These are phyloP conservation scores for Plectosphaerella cucumerina DNA, from an alignment of 2,329 filamentous ascomycete species.

Conservation along the genomic window DNA sequence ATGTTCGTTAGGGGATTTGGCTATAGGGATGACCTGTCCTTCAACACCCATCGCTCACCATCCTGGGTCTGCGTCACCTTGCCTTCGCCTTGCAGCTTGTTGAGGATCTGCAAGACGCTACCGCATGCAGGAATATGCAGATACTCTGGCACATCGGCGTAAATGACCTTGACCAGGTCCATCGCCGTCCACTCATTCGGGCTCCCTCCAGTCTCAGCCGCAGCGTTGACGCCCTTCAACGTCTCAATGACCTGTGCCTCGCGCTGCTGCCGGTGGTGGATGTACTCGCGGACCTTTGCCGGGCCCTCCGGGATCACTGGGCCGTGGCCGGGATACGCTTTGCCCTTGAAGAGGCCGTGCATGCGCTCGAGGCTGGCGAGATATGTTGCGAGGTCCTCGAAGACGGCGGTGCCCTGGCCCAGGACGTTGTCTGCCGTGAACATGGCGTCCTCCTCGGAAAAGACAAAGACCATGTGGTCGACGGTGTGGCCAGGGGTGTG, in stretches of 20 bases:
- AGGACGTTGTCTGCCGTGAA: slow-evolving; percentile 89
- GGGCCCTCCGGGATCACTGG: slow-evolving; percentile 69
- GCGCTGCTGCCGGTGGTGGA: slow-evolving; percentile 72
- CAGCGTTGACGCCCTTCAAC: slow-evolving; percentile 38
- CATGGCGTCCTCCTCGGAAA: slow-evolving; percentile 76
- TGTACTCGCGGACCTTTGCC: slow-evolving; percentile 74
- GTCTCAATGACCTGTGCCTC: slow-evolving; percentile 73
- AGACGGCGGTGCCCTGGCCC: slow-evolving; percentile 81
- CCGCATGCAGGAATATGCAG: slow-evolving; percentile 72
- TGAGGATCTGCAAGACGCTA: slow-evolving; percentile 73
- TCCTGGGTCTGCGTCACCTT: slow-evolving; percentile 44
- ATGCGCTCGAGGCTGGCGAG: slow-evolving; percentile 66
- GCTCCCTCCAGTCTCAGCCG: slow-evolving; percentile 13
- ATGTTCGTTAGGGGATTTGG: background rate
- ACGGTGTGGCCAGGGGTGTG: slow-evolving; percentile 65
- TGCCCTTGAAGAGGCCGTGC: slow-evolving; percentile 58
- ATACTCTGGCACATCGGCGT: slow-evolving; percentile 70
- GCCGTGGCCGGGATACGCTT: slow-evolving; percentile 86
- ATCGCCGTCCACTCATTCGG: slow-evolving; percentile 59
- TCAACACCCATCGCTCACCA: slow-evolving; percentile 38
- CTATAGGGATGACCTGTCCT: slow-evolving; percentile 36
- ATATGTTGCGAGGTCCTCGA: slow-evolving; percentile 71
- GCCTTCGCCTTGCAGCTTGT: slow-evolving; percentile 73
- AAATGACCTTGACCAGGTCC: slow-evolving; percentile 86
- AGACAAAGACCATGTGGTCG: slow-evolving; percentile 76